Evolutionary conservation across 2,329 filamentous ascomycete genomes (phyloP).

Genomic region (Ploettnerulaceae sp.): DNA sequence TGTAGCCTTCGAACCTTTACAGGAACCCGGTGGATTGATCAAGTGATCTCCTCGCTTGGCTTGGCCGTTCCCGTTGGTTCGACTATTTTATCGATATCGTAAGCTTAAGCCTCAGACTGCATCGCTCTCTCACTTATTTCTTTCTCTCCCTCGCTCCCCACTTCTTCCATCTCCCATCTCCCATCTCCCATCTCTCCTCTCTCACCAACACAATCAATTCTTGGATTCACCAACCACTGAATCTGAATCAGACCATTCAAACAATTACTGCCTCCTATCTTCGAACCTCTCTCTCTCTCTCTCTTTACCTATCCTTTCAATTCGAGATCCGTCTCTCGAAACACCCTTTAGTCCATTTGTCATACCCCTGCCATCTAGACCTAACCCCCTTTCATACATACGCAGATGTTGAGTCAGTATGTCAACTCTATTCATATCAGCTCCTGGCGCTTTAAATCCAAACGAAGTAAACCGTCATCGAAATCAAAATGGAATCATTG

Average conservation of each 20-base stretch:
- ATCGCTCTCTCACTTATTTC: too few species aligned
- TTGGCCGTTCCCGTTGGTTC: conserved; percentile 3
- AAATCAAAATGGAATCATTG: conserved; percentile 22
- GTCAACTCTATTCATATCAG: conserved; percentile 32
- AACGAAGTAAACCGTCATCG: conserved; percentile 29
- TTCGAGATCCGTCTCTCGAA: conserved; percentile 12
- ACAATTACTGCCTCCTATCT: neutral
- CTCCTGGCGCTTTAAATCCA: conserved; percentile 31
- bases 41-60: conserved; percentile 4
- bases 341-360: conserved; percentile 1
- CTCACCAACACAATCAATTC: conserved; percentile 16
- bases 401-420: conserved; percentile 33
- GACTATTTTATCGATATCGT: conserved; percentile 8
- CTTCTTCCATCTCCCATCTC: too few species aligned
- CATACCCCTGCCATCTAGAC: conserved; percentile 10
- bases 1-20: conserved; percentile 4
- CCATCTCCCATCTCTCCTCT: conserved; percentile 1
- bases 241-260: neutral
- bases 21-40: conserved; percentile 13
- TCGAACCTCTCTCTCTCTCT: neutral
- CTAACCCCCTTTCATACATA: conserved; percentile 16
- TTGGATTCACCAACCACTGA: conserved; percentile 12
- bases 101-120: too few species aligned
- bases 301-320: conserved; percentile 2
- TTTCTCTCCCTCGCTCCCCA: conserved; percentile 4